Percentiles rank a stretch among this genome's conserved stretches.
Evolutionary conservation across 164 flowering plant species (phyloP).

Genomic region (Stephania japonica): DNA sequence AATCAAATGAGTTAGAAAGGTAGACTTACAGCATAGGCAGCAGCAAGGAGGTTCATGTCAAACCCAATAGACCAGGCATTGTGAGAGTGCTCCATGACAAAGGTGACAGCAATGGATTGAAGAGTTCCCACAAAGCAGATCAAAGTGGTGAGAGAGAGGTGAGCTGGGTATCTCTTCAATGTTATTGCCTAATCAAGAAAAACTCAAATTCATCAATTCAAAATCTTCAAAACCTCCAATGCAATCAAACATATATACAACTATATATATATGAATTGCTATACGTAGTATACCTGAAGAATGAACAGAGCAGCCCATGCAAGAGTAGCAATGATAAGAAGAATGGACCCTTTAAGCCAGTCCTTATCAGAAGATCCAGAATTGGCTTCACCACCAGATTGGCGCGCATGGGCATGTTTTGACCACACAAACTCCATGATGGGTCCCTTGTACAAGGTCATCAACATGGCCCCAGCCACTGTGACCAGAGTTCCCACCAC

Average conservation of each 20-base stretch:
- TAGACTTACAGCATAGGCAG: slow-evolving; percentile 78
- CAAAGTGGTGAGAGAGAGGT: slow-evolving; percentile 67
- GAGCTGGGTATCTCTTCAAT: slow-evolving; percentile 57
- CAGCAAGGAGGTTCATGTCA: slow-evolving; percentile 93
- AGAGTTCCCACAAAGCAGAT: slow-evolving; percentile 79
- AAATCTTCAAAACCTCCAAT: background rate
- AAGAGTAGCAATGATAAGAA: slow-evolving; percentile 76
- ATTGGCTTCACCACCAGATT: slow-evolving; percentile 18
- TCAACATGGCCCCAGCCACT: slow-evolving; percentile 90
- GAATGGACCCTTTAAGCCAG: slow-evolving; percentile 83
- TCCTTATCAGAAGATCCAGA: slow-evolving; percentile 45
- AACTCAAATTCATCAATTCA: background rate
- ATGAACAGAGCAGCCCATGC: slow-evolving; percentile 94
- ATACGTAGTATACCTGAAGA: slow-evolving; percentile 44
- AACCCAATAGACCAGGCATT: slow-evolving; percentile 76
- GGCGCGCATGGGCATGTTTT: slow-evolving; percentile 22
- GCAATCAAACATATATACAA: background rate
- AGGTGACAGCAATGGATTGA: slow-evolving; percentile 75
- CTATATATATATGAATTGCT: too few species aligned
- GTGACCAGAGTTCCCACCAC: slow-evolving; percentile 72
- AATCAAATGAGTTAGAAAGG: slow-evolving; percentile 16
- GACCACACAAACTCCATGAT: slow-evolving; percentile 52
- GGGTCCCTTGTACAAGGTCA: slow-evolving; percentile 83
- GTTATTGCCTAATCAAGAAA: slow-evolving; percentile 43
- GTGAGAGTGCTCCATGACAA: slow-evolving; percentile 63